A percentile compares a stretch with the other conserved stretches of the same genome.
phyloP scores from a whole-genome alignment of 1,139 yeast species.

The Zygoascus hellenicus region DNA sequence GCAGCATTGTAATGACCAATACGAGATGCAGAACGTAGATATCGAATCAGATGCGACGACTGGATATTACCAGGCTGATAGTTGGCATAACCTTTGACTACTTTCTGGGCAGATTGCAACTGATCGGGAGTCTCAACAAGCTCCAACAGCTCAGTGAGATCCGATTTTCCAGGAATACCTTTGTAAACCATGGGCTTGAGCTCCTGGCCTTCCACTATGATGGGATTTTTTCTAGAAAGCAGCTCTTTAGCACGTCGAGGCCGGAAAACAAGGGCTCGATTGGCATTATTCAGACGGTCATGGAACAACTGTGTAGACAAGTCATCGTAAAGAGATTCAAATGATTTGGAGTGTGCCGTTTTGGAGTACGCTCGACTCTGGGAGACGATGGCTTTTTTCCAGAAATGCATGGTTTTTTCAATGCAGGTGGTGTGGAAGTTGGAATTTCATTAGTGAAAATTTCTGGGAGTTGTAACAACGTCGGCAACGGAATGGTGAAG shows the following conservation, averaged over 20 bases:
- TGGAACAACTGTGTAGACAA: slow-evolving; percentile 17
- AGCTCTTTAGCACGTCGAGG: slow-evolving; percentile 24
- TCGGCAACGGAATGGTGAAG: not conserved
- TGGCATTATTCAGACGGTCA: slow-evolving; percentile 19
- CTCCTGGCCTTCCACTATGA: slow-evolving; percentile 20
- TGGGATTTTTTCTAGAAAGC: slow-evolving; percentile 20
- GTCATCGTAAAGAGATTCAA: slow-evolving; percentile 11
- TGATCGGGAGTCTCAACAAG: slow-evolving; percentile 14
- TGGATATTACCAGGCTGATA: slow-evolving; percentile 13
- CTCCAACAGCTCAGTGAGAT: slow-evolving; percentile 16
- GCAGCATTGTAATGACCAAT: slow-evolving; percentile 15
- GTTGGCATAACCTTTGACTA: slow-evolving; percentile 15
- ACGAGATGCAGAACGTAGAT: slow-evolving; percentile 13
- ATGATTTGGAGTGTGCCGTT: not conserved
- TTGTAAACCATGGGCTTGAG: slow-evolving; percentile 23
- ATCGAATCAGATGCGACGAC: slow-evolving; percentile 15
- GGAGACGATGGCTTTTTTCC: not conserved
- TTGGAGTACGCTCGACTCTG: not conserved
- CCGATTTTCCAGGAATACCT: slow-evolving; percentile 27
- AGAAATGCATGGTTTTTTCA: not conserved
- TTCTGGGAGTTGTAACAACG: not conserved
- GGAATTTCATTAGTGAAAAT: not conserved
- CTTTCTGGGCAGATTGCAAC: slow-evolving; percentile 10
- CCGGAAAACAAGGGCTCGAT: slow-evolving; percentile 26
- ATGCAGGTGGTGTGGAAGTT: not conserved